Conservation (phyloP, 129 eudicot species). For the Silybum marianum region DNA sequence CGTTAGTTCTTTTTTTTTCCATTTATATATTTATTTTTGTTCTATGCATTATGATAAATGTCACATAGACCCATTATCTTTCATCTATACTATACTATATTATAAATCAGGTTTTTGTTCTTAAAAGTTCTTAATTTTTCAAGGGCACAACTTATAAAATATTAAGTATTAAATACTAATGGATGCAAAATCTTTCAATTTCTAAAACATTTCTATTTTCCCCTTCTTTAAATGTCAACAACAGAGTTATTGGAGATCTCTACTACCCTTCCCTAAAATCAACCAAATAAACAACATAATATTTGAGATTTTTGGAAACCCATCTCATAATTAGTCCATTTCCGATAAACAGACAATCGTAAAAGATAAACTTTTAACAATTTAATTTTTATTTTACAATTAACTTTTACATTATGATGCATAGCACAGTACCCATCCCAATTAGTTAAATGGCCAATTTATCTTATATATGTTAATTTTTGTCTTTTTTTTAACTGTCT, state of each 20-base stretch:
- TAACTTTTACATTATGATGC: too few relatives aligned
- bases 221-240: neutral
- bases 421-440: neutral
- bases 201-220: neutral
- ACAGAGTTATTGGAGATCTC: neutral
- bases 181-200: too few relatives aligned
- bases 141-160: too few relatives aligned
- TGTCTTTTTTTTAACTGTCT: neutral
- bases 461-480: neutral
- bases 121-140: too few relatives aligned
- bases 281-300: neutral
- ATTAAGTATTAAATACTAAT: too few relatives aligned
- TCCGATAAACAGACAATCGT: neutral
- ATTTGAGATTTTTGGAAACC: neutral
- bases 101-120: neutral
- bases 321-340: neutral
- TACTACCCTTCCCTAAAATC: neutral
- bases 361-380: too few relatives aligned
- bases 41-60: neutral
- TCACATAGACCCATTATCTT: too few relatives aligned
- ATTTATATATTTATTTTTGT: neutral
- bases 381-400: neutral
- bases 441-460: neutral
- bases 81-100: too few relatives aligned
- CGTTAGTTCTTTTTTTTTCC: conserved; percentile 48